Conservation (phyloP, 805 yeast genomes). For the Isabelozyma rhagii region DNA sequence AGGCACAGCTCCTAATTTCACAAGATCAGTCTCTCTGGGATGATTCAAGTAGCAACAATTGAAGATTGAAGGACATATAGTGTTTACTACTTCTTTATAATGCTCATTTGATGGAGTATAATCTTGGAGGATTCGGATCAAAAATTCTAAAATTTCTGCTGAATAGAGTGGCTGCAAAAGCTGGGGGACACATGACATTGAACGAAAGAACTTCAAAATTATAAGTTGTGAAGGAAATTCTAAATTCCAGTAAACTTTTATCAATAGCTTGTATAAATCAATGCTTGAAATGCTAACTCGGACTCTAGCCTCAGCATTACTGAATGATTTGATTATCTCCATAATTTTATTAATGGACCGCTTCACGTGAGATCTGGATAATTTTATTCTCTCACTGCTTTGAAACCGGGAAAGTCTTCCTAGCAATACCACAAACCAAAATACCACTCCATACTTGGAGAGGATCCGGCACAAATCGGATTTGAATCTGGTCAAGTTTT, state of each 20-base stretch:
- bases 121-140: constrained; percentile 29
- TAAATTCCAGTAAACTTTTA: constrained; percentile 35
- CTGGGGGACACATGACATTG: constrained; percentile 37
- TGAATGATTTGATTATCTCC: constrained; percentile 38
- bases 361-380: constrained; percentile 2
- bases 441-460: constrained; percentile 39
- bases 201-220: constrained; percentile 44
- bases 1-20: constrained; percentile 46
- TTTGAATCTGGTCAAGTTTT: constrained; percentile 35
- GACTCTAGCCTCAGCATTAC: constrained; percentile 46
- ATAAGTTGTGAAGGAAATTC: constrained; percentile 29
- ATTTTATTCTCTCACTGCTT: background rate
- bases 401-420: constrained; percentile 24
- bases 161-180: constrained; percentile 26
- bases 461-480: constrained; percentile 41
- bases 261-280: constrained; percentile 40
- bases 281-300: constrained; percentile 34
- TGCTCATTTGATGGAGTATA: constrained; percentile 25
- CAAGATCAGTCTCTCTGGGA: constrained; percentile 43
- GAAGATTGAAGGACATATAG: constrained; percentile 47
- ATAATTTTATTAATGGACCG: constrained; percentile 27
- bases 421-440: constrained; percentile 41
- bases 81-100: constrained; percentile 40
- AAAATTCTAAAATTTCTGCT: constrained; percentile 44
- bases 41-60: constrained; percentile 51